Base-by-base conservation (phyloP, 2,329 filamentous ascomycete genomes). In the Ascochyta pisi region DNA sequence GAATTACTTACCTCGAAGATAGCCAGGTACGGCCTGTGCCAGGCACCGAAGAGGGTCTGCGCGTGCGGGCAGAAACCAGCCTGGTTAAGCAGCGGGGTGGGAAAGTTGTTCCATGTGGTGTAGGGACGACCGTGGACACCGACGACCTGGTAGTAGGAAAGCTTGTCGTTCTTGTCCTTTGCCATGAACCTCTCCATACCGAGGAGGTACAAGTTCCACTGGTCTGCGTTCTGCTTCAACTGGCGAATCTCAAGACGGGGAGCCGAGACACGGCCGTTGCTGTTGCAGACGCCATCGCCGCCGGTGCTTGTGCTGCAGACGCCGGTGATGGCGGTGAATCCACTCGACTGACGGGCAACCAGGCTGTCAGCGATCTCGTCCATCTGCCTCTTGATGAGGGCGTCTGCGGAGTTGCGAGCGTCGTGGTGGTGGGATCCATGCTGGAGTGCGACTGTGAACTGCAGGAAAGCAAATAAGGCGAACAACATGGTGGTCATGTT, bases 111-210 rank as follows among this genome's bases (percentile, higher is more conserved):
- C 85, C 86, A 89, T 2, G 81, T 67, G 15, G 76, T 71, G 61
- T 79, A 86, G 2, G 92, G 92, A 58, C 89, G 86, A 16, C 91
- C 92, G 73, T 96, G 92, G 63, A 96, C 91, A 48, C 91, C 90
- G 55, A 87, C 84, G 65, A 96, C 83, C 68, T 91, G 86, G 76
- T 92, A 96, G 80, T 87, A 95, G 37, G 91, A 94, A 34, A 89
- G 80, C 51, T 82, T 80, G 58, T 86, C 80, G 27, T 80, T 79
- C 75, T 92, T 88, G 61, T 87, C 79, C 53, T 84, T 84, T 58
- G 81, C 83, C 76, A 91, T 87, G 79, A 94, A 86, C 77, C 87
- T 86, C 71, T 85, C 85, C 65, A 95, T 81, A 12, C 88, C 89
- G 44, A 94, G 82, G 24, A 96, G 79, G 73, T 89, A 96, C 55